Evolutionary conservation across 2,329 filamentous ascomycete genomes (phyloP), one percentile per base, ranked within the genome.

Genomic region (Amauroascus niger): DNA sequence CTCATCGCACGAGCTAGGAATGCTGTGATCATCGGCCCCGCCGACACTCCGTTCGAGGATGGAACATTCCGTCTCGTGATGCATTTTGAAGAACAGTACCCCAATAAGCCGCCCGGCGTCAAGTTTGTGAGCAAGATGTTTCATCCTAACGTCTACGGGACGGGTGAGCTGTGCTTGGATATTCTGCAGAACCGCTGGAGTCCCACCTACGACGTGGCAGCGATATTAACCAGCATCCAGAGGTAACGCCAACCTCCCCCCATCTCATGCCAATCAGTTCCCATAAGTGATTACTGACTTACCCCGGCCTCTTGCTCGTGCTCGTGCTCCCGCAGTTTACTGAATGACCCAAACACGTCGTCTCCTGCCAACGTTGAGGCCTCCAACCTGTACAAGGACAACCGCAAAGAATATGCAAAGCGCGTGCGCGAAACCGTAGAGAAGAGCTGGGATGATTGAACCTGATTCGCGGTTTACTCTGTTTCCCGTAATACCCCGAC

Each of bases 81-180:
- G 91, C 89, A 96, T 67, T 98, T 98, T 63, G 93, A 97, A 68
- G 93, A 98, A 71, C 90, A 95, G 66, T 98, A 98, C 65, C 93
- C 93, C 28, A 98, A 97, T 74, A 97, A 97, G 70, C 93, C 93
- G 4, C 93, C 93, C 0, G 87, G 89, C 32, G 93, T 97, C 73
- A 97, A 97, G 68, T 98, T 98, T 70, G 95, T 98, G 69, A 95
- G 88, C 71, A 83, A 93, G 69, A 98, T 98, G 93, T 98, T 98
- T 71, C 93, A 98, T 65, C 93, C 93, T 16, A 98, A 98, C 67
- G 93, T 98, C 54, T 98, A 98, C 69, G 90, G 87, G 51, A 97
- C 90, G 0, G 93, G 93, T 57, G 93, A 98, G 74, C 79, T 98
- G 49, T 98, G 93, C 67, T 75, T 98, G 61, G 93, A 98, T 67